Base-by-base conservation (phyloP, 352 stramenopile species). In the Globisporangium paddicum region DNA sequence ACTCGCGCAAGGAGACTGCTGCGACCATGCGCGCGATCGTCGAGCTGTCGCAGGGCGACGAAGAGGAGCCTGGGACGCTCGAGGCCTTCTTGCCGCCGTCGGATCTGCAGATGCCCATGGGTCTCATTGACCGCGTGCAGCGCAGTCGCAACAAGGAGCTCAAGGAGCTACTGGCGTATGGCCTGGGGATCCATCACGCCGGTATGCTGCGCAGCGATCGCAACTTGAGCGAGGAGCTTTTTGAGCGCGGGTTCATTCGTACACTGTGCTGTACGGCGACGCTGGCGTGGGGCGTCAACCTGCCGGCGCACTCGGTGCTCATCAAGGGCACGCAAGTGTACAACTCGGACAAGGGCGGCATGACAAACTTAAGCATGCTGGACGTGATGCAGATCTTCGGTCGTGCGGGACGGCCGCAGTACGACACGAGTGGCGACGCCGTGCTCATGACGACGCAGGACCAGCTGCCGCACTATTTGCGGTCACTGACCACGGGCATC, bases 351-450 rank as follows among this genome's bases (percentile, higher is more conserved):
- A 99, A 99, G 73, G 97, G 97, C 53, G 96, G 96, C 32, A 97
- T 97, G 65, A 94, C 97, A 14, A 96, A 99, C 64, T 66, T 99
- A 28, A 98, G 87, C 58, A 99, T 99, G 79, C 80, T 99, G 11
- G 98, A 99, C 70, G 97, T 99, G n/a, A 97, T 99, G 73, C 98
- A 99, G 77, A 99, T 99, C 67, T 99, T 99, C 68, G 98, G 98
- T 45, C 83, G 98, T 55, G 97, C 97, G 5, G 97, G 98, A 48
- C 86, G 98, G 32, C 97, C 97, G n/a, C 96, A 99, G 79, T 99
- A 98, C 72, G 98, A 99, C 65, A 98, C 82, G n/a, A 96, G 82
- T 51, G 98, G 98, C 62, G 96, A 99, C 68, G 98, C 96, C 7
- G 98, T 98, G 55, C 68, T 99, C n/a, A 98, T 99, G 55, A 99